Conservation (phyloP, 164 flowering plant species). For the Stephania japonica region DNA sequence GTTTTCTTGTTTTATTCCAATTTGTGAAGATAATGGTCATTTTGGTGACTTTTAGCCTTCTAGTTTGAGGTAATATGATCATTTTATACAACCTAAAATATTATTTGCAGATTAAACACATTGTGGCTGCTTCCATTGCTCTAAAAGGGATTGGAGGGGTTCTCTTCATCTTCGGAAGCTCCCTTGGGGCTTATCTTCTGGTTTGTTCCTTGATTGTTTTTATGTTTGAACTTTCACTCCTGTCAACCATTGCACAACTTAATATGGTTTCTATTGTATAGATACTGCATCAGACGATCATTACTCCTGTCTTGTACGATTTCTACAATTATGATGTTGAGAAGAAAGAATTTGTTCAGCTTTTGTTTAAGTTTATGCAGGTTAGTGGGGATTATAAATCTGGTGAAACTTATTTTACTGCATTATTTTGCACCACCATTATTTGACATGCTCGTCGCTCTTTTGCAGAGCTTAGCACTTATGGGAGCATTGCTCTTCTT, state of each 20-base stretch:
- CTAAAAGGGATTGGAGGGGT: constrained; percentile 66
- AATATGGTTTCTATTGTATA: constrained; percentile 14
- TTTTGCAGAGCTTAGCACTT: constrained; percentile 53
- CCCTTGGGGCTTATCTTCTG: constrained; percentile 74
- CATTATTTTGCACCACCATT: not conserved
- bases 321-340: constrained; percentile 68
- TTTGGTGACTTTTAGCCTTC: not conserved
- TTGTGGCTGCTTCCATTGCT: constrained; percentile 42
- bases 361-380: constrained; percentile 64
- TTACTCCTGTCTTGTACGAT: constrained; percentile 61
- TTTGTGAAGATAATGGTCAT: not conserved
- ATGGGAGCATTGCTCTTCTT: constrained; percentile 60
- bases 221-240: too few relatives aligned
- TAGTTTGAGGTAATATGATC: not conserved
- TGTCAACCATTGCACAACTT: not conserved
- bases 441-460: not conserved
- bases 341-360: constrained; percentile 42
- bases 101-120: constrained; percentile 38
- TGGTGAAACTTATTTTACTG: not conserved
- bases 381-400: constrained; percentile 19
- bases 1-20: too few relatives aligned
- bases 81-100: constrained; percentile 10
- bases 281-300: constrained; percentile 48
- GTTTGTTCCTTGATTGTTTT: constrained; percentile 22
- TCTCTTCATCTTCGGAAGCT: constrained; percentile 63